Percentiles rank a stretch among this genome's conserved stretches.
phyloP scores from a whole-genome alignment of 768 basidiomycete species.

The Austroboletus festivus region DNA sequence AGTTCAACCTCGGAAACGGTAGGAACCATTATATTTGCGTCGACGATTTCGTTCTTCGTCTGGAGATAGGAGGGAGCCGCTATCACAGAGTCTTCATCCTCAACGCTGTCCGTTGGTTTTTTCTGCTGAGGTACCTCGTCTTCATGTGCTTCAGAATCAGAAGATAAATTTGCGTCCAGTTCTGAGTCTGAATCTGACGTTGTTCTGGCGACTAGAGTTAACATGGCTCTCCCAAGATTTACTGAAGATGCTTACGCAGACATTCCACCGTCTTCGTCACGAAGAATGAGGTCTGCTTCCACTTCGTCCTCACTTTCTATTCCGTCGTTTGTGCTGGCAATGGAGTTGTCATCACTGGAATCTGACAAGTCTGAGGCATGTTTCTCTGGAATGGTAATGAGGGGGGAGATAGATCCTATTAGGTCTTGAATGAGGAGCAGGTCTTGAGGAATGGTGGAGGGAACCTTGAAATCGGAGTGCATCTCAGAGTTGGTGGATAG shows the following conservation, averaged over 20 bases:
- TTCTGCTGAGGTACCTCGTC: slow-evolving; percentile 2
- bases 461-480: slow-evolving; percentile 51
- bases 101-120: slow-evolving; percentile 29
- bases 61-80: slow-evolving; percentile 46
- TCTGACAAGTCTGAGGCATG: slow-evolving; percentile 3
- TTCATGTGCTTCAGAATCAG: slow-evolving; percentile 18
- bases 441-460: slow-evolving; percentile 66
- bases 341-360: slow-evolving; percentile 43
- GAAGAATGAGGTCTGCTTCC: slow-evolving; percentile 53
- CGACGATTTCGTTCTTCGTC: slow-evolving; percentile 69
- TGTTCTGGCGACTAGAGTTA: slow-evolving; percentile 25
- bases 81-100: slow-evolving; percentile 50
- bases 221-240: slow-evolving; percentile 6
- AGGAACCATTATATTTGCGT: slow-evolving; percentile 59
- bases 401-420: slow-evolving; percentile 38
- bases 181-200: slow-evolving; percentile 33
- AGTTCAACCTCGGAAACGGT: slow-evolving; percentile 58
- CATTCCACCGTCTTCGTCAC: slow-evolving; percentile 37
- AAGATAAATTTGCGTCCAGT: slow-evolving; percentile 17
- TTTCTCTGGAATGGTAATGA: background rate
- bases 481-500: slow-evolving; percentile 10
- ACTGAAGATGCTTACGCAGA: slow-evolving; percentile 19
- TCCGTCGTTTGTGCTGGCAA: slow-evolving; percentile 52
- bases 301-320: slow-evolving; percentile 70
- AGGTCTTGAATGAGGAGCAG: slow-evolving; percentile 69